A percentile compares a stretch with the other conserved stretches of the same genome.
These are phyloP conservation scores for Micractinium conductrix DNA, from an alignment of 139 green algal genomes.

Conservation along the genomic window DNA sequence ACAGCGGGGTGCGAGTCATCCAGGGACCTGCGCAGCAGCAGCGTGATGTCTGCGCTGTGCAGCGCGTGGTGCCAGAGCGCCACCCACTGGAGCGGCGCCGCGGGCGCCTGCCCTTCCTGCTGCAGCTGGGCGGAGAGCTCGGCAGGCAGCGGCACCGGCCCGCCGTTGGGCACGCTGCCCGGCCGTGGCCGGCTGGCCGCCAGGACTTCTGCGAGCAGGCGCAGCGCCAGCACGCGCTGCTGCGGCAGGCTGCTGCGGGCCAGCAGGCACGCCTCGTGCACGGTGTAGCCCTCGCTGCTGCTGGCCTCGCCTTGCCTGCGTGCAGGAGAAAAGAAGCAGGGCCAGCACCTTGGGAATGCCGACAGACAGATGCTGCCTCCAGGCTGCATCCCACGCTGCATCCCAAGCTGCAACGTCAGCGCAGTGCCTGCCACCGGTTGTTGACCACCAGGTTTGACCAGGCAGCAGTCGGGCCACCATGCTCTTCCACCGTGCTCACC, in stretches of 20 bases:
- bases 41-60: slow-evolving; percentile 44
- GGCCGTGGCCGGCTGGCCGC: slow-evolving; percentile 32
- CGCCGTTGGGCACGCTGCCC: background rate
- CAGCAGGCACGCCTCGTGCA: slow-evolving; percentile 66
- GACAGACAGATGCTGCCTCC: too few species aligned
- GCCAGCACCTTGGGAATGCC: too few species aligned
- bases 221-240: slow-evolving; percentile 63
- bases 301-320: background rate
- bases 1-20: slow-evolving; percentile 59
- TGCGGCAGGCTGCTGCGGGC: slow-evolving; percentile 53
- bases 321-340: background rate
- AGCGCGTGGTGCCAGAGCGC: slow-evolving; percentile 66
- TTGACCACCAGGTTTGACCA: too few species aligned
- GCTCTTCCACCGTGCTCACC: background rate
- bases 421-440: too few species aligned
- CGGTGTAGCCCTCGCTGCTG: slow-evolving; percentile 56
- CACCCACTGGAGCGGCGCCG: background rate
- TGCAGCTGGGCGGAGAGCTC: slow-evolving; percentile 3
- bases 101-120: background rate
- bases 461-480: too few species aligned
- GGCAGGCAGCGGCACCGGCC: background rate
- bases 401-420: too few species aligned
- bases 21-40: slow-evolving; percentile 64
- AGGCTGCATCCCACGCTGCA: too few species aligned
- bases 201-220: slow-evolving; percentile 59